Percentiles rank a stretch among this genome's conserved stretches.
Evolutionary conservation across 441 rosid genomes (phyloP).

Genomic region (Metrosideros polymorpha): DNA sequence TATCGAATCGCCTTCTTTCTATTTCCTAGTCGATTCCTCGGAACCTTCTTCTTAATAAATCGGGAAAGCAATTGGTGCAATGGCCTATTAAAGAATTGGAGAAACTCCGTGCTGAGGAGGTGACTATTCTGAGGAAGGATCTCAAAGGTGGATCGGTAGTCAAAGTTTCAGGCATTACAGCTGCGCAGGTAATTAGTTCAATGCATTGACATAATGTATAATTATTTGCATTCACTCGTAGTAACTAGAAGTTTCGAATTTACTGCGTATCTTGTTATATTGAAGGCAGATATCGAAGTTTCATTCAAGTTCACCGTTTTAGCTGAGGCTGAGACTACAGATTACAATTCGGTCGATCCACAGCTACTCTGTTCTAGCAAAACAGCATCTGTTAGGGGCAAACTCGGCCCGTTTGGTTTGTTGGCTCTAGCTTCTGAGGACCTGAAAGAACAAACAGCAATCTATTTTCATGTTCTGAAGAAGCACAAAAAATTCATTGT

Average conservation of each 20-base stretch:
- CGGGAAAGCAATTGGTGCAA: neutral
- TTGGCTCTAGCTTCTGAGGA: neutral
- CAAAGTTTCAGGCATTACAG: conserved; percentile 2
- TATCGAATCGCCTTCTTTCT: neutral
- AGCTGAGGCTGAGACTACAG: neutral
- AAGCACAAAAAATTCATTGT: neutral
- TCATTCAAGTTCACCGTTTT: neutral
- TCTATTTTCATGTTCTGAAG: neutral
- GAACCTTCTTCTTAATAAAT: neutral
- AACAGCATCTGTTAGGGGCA: neutral
- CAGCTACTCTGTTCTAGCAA: neutral
- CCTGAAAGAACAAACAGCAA: neutral
- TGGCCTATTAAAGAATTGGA: conserved; percentile 8
- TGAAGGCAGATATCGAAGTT: neutral
- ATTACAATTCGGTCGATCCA: neutral
- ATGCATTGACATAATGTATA: neutral
- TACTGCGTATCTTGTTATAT: neutral
- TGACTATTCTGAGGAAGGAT: neutral
- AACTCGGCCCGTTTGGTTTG: neutral
- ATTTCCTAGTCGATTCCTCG: neutral
- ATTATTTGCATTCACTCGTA: neutral
- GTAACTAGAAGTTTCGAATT: neutral
- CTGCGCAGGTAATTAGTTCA: neutral
- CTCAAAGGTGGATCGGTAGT: neutral
- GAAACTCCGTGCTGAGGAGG: neutral